Base-by-base conservation (phyloP, 805 yeast species). In the Kodamaea kaohsiungensis region DNA sequence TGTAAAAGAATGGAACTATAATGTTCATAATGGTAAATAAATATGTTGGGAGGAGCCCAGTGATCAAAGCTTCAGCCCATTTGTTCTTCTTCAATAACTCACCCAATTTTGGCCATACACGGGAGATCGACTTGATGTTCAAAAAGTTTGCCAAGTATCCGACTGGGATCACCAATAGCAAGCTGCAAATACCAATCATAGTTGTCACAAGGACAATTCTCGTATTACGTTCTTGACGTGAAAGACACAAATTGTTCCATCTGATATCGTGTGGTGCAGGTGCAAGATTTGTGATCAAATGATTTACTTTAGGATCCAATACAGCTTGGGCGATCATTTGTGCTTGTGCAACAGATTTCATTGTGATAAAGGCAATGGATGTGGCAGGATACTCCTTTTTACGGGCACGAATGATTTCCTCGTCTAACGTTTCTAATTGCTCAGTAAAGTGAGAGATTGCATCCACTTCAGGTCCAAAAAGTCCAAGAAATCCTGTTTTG, bases 261-360 rank as follows among this genome's bases (percentile, higher is more conserved):
- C 90, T 85, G 19, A 93, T 88, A 67, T 93, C 99, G 63, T 88
- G 93, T 3, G 98, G 98, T 1, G 98, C 96, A 0, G 98, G 98
- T 0, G 98, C 98, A 53, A 91, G 73, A 42, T 82, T 77, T 2
- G 97, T 88, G 37, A 92, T 89, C 51, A 95, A 74, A 54, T 85
- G 89, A 65, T 89, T 87, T 7, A 95, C 91, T 54, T 89, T 81
- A 0, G 98, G 98, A 65, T 92, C 97, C 54, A 95, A 69, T 0
- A 93, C 92, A 0, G 98, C 95, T 68, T 95, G 99, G 0, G 98
- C 97, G 27, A 95, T 87, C 89, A 91, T 87, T 68, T 93, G 99
- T 1, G 98, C 98, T 60, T 91, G 86, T 0, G 97, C 96, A 2
- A 91, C 98, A 0, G 95, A 82, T 59, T 89, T 93, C 97, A 93